phyloP scores from a whole-genome alignment of 108 stramenopile species.

The Skeletonema menzelii region DNA sequence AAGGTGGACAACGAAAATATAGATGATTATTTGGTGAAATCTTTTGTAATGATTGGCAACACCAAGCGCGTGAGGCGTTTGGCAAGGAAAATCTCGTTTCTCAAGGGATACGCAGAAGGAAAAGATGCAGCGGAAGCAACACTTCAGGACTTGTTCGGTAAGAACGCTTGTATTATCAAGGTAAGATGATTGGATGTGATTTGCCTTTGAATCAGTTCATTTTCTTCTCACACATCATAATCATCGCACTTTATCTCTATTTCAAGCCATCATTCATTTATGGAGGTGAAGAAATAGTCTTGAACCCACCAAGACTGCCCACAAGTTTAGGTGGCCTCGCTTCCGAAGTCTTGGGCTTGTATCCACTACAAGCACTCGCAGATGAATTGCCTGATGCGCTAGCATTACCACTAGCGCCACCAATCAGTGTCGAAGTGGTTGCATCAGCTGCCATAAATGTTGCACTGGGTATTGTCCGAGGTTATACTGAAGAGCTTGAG shows the following conservation, averaged over 20 bases:
- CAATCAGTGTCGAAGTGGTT: conserved; percentile 1
- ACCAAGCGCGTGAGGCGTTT: not conserved
- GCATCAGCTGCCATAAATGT: conserved; percentile 7
- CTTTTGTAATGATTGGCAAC: conserved; percentile 4
- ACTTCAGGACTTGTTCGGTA: not conserved
- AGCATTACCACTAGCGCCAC: not conserved
- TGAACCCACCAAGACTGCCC: conserved; percentile 1
- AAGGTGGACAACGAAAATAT: too few species aligned
- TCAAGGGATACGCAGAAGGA: not conserved
- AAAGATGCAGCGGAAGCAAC: not conserved
- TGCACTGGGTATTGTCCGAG: not conserved
- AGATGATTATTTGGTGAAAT: not conserved
- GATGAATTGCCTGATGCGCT: conserved; percentile 1
- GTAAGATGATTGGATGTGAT: not conserved
- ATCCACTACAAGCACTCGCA: not conserved
- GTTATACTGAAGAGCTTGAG: conserved; percentile 1
- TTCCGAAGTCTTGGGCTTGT: not conserved
- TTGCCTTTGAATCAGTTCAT: not conserved
- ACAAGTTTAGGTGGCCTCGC: not conserved
- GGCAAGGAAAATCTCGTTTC: not conserved
- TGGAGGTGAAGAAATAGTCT: conserved; percentile 1
- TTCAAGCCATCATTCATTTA: not conserved
- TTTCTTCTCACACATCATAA: not conserved
- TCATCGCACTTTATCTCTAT: not conserved
- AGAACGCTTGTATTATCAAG: conserved; percentile 1